Evolutionary conservation across 768 basidiomycete genomes (phyloP).

Genomic region (Suillus weaverae): DNA sequence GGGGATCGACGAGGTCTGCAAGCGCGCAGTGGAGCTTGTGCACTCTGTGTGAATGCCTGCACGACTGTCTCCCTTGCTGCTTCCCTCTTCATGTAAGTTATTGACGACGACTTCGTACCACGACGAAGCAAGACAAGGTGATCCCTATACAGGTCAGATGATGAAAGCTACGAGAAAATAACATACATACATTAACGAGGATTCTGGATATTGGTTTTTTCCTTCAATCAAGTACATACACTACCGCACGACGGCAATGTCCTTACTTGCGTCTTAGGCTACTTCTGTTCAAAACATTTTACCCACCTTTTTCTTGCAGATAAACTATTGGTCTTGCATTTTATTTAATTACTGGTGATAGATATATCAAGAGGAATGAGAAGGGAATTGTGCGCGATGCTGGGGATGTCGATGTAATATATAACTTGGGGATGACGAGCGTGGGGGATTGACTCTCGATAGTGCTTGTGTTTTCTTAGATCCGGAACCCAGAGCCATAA

Average conservation of each 20-base stretch:
- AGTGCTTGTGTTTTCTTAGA: background rate
- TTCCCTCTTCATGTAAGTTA: background rate
- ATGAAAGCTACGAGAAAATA: background rate
- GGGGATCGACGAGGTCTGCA: slow-evolving; percentile 72
- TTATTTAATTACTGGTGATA: background rate
- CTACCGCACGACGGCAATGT: background rate
- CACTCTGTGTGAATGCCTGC: slow-evolving; percentile 26
- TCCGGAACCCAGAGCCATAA: slow-evolving; percentile 1
- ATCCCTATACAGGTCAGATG: background rate
- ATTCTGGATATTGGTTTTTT: background rate
- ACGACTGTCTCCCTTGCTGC: background rate
- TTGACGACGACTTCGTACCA: background rate
- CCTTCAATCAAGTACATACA: background rate
- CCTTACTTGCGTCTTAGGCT: background rate
- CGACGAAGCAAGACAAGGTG: background rate
- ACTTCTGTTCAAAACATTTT: background rate
- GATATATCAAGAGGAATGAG: background rate
- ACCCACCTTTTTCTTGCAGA: background rate
- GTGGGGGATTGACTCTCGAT: background rate
- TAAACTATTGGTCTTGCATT: background rate
- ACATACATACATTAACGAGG: background rate
- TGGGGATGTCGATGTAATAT: background rate
- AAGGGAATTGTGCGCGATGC: background rate
- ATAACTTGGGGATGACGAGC: background rate
- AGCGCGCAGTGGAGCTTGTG: slow-evolving; percentile 75